Evolutionary conservation across 768 basidiomycete genomes (phyloP), one percentile per base, ranked within the genome.

Genomic region (Pleurotus salmoneostramineus): DNA sequence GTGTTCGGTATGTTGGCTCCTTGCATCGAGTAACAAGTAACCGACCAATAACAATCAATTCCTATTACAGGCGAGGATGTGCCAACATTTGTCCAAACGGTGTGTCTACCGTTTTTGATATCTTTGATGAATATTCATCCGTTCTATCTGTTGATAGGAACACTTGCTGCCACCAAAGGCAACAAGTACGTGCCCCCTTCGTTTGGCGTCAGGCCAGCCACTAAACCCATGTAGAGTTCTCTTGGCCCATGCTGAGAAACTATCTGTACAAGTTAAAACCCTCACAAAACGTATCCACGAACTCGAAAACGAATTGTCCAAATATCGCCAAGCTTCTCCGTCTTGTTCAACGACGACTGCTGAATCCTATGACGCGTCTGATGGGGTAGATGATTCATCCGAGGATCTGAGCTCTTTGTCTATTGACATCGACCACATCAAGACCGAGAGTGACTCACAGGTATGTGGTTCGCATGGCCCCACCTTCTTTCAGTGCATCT

Each of bases 401-500:
- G 73, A 75, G 35, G 69, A 70, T 27, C 67, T 82, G 43, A 81
- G 82, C 21, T 77, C 81, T 5, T 72, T 83, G 8, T 72, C 80
- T 0, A 76, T 84, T 36, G 78, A 77, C 40, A 50, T 69, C 5
- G 73, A 81, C n/a, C 75, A 78, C 50, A 68, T 75, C 1, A 75
- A 71, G 57, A 83, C 82, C 65, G 77, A 79, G 60, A 81, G 82
- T 10, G 71, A 76, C 14, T 77, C 80, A 21, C 81, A 82, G 74
- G 82, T 81, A 60, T 52, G 69, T 62, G 27, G 14, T 15, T 21
- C 35, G 27, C 21, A 27, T 27, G 21, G 21, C 21, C 21, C 21
- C 21, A 27, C 21, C 21, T 27, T 27, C 21, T 27, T 27, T 27
- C 21, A 27, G 21, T 27, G 21, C 4, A 32, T 17, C 0, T 43